Evolutionary conservation across 306 rosid species (phyloP), one percentile per base, ranked within the genome.

Genomic region (Luffa acutangula): DNA sequence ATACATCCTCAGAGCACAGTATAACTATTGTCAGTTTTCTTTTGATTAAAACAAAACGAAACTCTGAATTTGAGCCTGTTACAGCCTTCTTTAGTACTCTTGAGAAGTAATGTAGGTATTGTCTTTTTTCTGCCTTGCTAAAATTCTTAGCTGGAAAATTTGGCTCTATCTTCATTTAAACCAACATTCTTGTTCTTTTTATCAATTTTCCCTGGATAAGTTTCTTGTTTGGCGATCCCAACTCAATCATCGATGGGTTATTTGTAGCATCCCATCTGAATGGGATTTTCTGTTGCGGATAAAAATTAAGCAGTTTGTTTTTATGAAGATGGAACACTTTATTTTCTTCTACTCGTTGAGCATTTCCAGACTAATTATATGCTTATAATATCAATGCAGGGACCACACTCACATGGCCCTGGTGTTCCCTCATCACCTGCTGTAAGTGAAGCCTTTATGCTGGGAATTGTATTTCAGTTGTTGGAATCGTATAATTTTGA

Each of bases 341-440:
- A n/a, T 69, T 43, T 69, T 69, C 9, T 20, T 4, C 53, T 8
- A 69, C 42, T n/a, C 1, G 5, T 69, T 0, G 18, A 43, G 51
- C 18, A 10, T 42, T 33, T 73, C 77, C 25, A 2, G 54, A 31
- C 58, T 12, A 20, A 46, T 15, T 54, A 36, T 6, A 4, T 42
- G 11, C 57, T 63, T 82, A 64, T 72, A 75, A 54, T 79, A 66
- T 58, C 21, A 42, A 77, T 84, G 72, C 81, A 92, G 96, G 94
- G 93, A 54, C 84, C 91, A 14, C 88, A 86, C 57, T 43, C 90
- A 75, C 92, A 87, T 83, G 96, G 90, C 80, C 97, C 90, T 81
- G 94, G 87, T 67, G 69, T 89, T 84, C 90, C 94, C 62, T 78
- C 92, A 62, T 87, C 97, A 41, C 96, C 94, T 75, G 86, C 88